Evolutionary conservation across 495 filamentous ascomycete genomes (phyloP), one percentile per base, ranked within the genome.

Genomic region (Hypoxylon trugodes): DNA sequence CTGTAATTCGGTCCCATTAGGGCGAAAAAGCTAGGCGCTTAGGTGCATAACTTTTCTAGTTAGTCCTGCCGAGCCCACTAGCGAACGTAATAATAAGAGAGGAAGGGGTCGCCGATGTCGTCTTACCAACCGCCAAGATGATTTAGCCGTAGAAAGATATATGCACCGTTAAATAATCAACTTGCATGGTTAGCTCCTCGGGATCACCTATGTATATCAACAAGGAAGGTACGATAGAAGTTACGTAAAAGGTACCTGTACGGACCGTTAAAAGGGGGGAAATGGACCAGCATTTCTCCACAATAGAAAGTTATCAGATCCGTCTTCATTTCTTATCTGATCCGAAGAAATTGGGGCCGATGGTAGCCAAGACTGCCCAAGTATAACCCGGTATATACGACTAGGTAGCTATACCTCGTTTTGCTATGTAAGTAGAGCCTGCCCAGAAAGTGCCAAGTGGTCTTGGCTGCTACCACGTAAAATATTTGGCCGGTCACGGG

Each of bases 301-400:
- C 40, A 38, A 46, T 60, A 36, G 24, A 47, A 13, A 8, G 38
- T 61, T 61, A 61, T 61, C 58, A 53, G 58, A 61, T 61, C 53
- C 53, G 53, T 37, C 40, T 21, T 5, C 28, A 35, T 13, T 48
- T n/a, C 42, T 43, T 57, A 57, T 57, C 53, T 47, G 53, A 57
- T 57, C 58, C 58, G 58, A 60, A 30, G 28, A 40, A 36, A 45
- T 46, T 16, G 32, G 9, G 19, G 13, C 38, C 32, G 47, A 37
- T 35, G 47, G 42, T 22, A 46, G 18, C 2, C 42, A n/a, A n/a
- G n/a, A n/a, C n/a, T n/a, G n/a, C n/a, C n/a, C n/a, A n/a, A n/a
- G n/a, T n/a, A n/a, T n/a, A n/a, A n/a, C n/a, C n/a, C n/a, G n/a
- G n/a, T n/a, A n/a, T n/a, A n/a, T n/a, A n/a, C n/a, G n/a, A n/a